Evolutionary conservation across 78 protist species (phyloP), one percentile per base, ranked within the genome.

Genomic region (Dictyostelium purpureum): DNA sequence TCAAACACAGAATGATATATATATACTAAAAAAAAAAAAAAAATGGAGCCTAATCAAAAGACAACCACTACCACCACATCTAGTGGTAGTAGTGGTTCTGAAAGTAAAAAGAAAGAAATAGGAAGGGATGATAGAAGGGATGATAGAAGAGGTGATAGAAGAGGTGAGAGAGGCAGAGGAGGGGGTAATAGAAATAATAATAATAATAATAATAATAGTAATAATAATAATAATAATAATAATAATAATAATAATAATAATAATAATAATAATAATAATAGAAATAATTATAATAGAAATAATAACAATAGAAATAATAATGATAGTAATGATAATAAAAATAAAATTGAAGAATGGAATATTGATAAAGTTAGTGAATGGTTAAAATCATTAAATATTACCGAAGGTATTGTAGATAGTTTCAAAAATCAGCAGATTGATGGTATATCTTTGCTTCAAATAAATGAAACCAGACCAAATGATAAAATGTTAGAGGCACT

Each of bases 301-400:
- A 16, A 33, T 16, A 35, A 63, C 31, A 63, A 33, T 35, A 65
- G 21, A 31, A 11, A 56, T 7, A 56, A 31, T 26, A 7, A 21
- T 26, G 71, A 4, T 63, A 18, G 31, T 33, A 9, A 26, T 31
- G 31, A 65, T 31, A 9, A 21, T 33, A 21, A 65, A 26, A 35
- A 1, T 65, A 42, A 43, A 42, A n/a, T 54, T 47, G 37, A 31
- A 38, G 71, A 77, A 14, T 77, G 85, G 85, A 57, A 40, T 40
- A 26, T 2, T 57, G 56, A 52, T 18, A 52, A 77, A 24, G 85
- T 77, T 19, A 28, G 19, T n/a, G 24, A 35, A 19, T 77, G 85
- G 85, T 40, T 77, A 57, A 28, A 35, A 28, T 21, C 4, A 18
- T 24, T 33, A n/a, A 37, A 24, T 14, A 24, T 77, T 24, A 37